A percentile compares a stretch with the other conserved stretches of the same genome.
These are phyloP conservation scores for Catharanthus roseus DNA, from an alignment of 257 asterid species.

Conservation along the genomic window DNA sequence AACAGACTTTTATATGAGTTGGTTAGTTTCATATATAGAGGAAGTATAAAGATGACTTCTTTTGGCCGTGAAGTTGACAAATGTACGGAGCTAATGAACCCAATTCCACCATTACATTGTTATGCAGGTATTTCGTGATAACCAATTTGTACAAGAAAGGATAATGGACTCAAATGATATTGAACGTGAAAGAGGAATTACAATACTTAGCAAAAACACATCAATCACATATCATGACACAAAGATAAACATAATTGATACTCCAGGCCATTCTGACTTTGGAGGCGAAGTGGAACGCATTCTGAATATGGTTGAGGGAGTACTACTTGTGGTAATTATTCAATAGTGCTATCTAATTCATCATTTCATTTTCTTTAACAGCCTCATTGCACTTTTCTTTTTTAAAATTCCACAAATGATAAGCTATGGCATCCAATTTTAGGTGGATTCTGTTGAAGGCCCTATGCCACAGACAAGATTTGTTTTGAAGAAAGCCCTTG, in stretches of 20 bases:
- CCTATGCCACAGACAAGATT: constrained; percentile 99
- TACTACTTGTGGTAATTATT: constrained; percentile 79
- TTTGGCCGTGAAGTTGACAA: background rate
- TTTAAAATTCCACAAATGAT: constrained; percentile 16
- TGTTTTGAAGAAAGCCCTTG: constrained; percentile 98
- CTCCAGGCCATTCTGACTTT: constrained; percentile 99
- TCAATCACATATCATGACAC: constrained; percentile 82
- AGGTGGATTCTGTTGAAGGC: constrained; percentile 99
- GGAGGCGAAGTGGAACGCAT: constrained; percentile 99
- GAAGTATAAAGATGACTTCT: background rate
- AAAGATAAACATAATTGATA: constrained; percentile 88
- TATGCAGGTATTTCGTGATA: constrained; percentile 89
- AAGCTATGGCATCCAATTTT: constrained; percentile 24
- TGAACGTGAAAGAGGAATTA: constrained; percentile 98
- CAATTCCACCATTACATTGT: background rate
- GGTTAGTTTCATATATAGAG: background rate
- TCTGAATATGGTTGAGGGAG: constrained; percentile 99
- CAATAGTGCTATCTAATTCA: background rate
- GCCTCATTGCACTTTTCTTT: background rate
- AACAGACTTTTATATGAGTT: background rate
- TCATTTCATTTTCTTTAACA: background rate
- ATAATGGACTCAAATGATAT: constrained; percentile 98
- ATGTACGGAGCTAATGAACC: background rate
- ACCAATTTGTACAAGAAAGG: constrained; percentile 89
- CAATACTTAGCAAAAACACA: constrained; percentile 96